Percentiles rank a stretch among this genome's conserved stretches.
Evolutionary conservation across 805 yeast genomes (phyloP).

Genomic region (Pichia pseudocactophila): DNA sequence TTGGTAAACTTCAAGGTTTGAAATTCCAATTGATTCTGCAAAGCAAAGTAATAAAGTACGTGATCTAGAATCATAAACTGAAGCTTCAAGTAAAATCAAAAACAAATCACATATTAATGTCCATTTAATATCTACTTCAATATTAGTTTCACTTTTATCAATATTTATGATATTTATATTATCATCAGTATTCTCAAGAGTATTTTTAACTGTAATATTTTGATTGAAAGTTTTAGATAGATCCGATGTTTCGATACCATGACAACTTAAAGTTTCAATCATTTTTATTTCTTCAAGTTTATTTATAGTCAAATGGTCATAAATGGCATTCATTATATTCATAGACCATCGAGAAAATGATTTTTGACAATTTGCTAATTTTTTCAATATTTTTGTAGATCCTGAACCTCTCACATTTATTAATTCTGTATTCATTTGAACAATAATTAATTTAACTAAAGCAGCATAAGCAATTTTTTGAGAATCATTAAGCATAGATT

Average conservation of each 20-base stretch:
- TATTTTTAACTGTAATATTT: constrained; percentile 39
- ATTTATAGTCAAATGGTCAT: constrained; percentile 69
- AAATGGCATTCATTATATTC: constrained; percentile 58
- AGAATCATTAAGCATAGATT: constrained; percentile 66
- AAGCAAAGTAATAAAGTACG: constrained; percentile 66
- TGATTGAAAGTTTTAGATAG: constrained; percentile 49
- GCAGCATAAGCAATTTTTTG: constrained; percentile 93
- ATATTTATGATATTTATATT: constrained; percentile 16
- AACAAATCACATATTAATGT: constrained; percentile 88
- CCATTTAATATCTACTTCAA: constrained; percentile 82
- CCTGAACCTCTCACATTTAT: constrained; percentile 51
- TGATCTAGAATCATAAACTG: constrained; percentile 84
- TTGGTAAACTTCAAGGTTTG: constrained; percentile 65
- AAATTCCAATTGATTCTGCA: constrained; percentile 51
- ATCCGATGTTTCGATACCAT: constrained; percentile 72
- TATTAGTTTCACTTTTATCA: constrained; percentile 16
- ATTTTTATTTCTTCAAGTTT: constrained; percentile 66
- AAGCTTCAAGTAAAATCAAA: constrained; percentile 68
- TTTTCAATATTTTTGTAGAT: constrained; percentile 44
- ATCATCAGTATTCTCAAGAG: constrained; percentile 22
- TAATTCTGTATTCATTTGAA: constrained; percentile 74
- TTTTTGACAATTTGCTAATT: constrained; percentile 59
- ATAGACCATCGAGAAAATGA: constrained; percentile 81
- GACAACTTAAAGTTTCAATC: constrained; percentile 80
- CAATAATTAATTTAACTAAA: constrained; percentile 61